Percentiles rank a stretch among this genome's conserved stretches.
Conservation (phyloP, 2,329 filamentous ascomycete genomes). For the Pseudocercospora fijiensis region DNA sequence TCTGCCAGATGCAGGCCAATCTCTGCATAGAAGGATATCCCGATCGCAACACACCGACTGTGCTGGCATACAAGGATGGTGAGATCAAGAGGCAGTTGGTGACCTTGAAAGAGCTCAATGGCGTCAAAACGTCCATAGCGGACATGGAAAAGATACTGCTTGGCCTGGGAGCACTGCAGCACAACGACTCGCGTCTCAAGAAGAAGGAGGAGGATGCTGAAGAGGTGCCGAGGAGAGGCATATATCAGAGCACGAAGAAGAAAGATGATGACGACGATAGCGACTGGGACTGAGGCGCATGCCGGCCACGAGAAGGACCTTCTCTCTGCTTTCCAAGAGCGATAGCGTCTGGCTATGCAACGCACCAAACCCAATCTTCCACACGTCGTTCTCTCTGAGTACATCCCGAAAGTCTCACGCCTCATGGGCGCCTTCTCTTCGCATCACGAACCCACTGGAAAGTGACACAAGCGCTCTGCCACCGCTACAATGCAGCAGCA, state of each 20-base stretch:
- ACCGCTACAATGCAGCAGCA: background rate
- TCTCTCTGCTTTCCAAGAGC: no score
- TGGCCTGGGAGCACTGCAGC: slow-evolving; percentile 74
- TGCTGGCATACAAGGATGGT: slow-evolving; percentile 86
- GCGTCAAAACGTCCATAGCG: slow-evolving; percentile 61
- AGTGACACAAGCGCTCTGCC: no score
- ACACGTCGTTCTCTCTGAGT: no score
- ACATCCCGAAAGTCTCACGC: background rate
- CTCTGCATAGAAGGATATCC: slow-evolving; percentile 97
- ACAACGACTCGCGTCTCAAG: slow-evolving; percentile 75
- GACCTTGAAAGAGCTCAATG: slow-evolving; percentile 77
- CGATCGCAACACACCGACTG: slow-evolving; percentile 89
- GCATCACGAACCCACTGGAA: background rate
- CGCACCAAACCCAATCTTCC: no score
- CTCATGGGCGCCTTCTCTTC: background rate
- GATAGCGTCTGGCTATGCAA: background rate
- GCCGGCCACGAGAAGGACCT: background rate
- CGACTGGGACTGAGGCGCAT: slow-evolving; percentile 55
- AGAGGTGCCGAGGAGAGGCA: slow-evolving; percentile 18
- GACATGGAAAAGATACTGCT: slow-evolving; percentile 80
- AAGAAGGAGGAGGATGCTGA: slow-evolving; percentile 53
- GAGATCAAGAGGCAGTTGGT: slow-evolving; percentile 91
- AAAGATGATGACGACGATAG: slow-evolving; percentile 53
- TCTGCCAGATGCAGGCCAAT: slow-evolving; percentile 89
- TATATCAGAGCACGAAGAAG: slow-evolving; percentile 34